Evolutionary conservation across 2,329 filamentous ascomycete species (phyloP).

Genomic region (Neophaeococcomyces aloes): DNA sequence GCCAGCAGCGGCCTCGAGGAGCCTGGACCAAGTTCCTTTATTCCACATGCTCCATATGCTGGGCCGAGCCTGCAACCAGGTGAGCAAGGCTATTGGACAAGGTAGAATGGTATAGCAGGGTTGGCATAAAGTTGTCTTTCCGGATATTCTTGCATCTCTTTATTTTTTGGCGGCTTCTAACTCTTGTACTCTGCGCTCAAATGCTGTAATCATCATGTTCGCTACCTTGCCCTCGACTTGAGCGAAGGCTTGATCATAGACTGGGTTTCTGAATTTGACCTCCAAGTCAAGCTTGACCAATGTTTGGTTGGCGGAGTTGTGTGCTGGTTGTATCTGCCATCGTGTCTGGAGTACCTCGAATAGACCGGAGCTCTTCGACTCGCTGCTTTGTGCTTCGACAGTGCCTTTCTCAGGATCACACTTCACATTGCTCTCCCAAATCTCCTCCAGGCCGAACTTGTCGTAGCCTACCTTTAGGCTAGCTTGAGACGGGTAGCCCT

Average conservation of each 20-base stretch:
- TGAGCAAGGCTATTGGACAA: not conserved
- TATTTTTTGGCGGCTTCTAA: conserved; percentile 26
- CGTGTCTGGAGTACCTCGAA: conserved; percentile 36
- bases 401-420: conserved; percentile 58
- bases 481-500: conserved; percentile 55
- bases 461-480: conserved; percentile 79
- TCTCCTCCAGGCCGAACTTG: conserved; percentile 57
- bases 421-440: conserved; percentile 67
- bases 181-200: conserved; percentile 66
- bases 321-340: conserved; percentile 34
- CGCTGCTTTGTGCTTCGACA: conserved; percentile 58
- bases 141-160: not conserved
- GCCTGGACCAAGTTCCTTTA: conserved; percentile 1
- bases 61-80: not conserved
- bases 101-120: conserved; percentile 1
- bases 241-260: conserved; percentile 72
- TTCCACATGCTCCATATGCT: not conserved
- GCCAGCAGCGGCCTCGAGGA: conserved; percentile 7
- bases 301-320: conserved; percentile 41
- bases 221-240: conserved; percentile 77
- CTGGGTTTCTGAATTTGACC: conserved; percentile 78
- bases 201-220: conserved; percentile 81
- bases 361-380: conserved; percentile 45
- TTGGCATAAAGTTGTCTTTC: not conserved
- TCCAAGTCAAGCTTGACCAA: conserved; percentile 66